phyloP scores from a whole-genome alignment of 768 basidiomycete species.

The Podaxis mareebaensis region DNA sequence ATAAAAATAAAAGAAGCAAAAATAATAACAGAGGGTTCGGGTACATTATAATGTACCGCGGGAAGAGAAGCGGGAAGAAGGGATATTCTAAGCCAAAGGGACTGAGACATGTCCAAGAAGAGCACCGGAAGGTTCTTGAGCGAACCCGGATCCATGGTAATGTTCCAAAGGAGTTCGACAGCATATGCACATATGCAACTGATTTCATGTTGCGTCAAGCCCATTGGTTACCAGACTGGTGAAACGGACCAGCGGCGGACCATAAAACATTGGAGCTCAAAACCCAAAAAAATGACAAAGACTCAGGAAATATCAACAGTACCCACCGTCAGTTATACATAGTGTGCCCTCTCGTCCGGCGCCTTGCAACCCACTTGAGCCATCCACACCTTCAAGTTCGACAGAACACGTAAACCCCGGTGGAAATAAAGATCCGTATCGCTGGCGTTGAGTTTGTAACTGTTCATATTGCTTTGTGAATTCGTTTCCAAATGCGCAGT shows the following conservation, averaged over 20 bases:
- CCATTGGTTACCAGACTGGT: neutral
- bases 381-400: slow-evolving; percentile 73
- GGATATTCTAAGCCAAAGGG: neutral
- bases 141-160: slow-evolving; percentile 9
- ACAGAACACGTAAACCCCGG: slow-evolving; percentile 48
- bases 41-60: neutral
- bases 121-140: neutral
- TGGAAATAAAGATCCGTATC: slow-evolving; percentile 35
- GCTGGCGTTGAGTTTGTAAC: neutral
- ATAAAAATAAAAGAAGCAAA: neutral
- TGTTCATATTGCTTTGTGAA: neutral
- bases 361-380: slow-evolving; percentile 47
- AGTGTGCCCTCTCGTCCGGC: slow-evolving; percentile 59
- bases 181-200: neutral
- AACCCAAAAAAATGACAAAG: neutral
- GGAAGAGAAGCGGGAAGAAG: neutral
- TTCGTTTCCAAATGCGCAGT: neutral
- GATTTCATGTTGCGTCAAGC: neutral
- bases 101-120: neutral
- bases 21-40: neutral
- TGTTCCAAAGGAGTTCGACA: neutral
- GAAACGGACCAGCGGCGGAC: neutral
- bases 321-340: slow-evolving; percentile 56
- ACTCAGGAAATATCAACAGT: too few relatives aligned
- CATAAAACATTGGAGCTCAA: neutral